These are phyloP conservation scores for Trichoderma orchidacearum DNA, from an alignment of 495 filamentous ascomycete genomes.

Conservation along the genomic window DNA sequence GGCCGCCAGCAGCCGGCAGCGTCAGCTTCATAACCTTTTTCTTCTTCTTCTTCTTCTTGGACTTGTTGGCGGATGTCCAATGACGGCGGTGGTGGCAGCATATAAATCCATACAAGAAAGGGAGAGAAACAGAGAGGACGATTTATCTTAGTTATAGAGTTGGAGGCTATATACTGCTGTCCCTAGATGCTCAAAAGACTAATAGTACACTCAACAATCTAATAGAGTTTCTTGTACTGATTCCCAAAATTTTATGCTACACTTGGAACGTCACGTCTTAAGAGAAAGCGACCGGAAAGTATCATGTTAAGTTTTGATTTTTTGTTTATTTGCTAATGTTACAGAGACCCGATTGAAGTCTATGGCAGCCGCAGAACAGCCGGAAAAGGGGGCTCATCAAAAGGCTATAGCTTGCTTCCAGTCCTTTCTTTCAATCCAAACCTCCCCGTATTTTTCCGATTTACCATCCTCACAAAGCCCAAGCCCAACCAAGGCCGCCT, in stretches of 20 bases:
- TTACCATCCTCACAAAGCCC: not conserved
- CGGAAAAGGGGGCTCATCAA: not conserved
- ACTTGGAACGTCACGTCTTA: no score
- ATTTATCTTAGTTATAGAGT: not conserved
- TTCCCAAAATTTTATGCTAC: no score
- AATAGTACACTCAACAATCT: no score
- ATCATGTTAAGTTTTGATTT: not conserved
- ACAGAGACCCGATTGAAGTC: not conserved
- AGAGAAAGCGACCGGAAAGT: no score
- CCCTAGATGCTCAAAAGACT: not conserved
- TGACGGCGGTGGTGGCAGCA: not conserved
- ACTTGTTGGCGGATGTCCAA: no score
- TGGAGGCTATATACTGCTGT: not conserved
- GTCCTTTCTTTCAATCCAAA: not conserved
- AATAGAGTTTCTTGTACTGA: not conserved
- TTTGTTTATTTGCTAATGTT: not conserved
- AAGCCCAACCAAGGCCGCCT: not conserved
- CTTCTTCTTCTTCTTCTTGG: not conserved
- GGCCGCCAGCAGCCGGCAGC: slow-evolving; percentile 6
- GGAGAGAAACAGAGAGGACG: not conserved
- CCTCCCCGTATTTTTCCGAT: not conserved
- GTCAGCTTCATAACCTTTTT: not conserved
- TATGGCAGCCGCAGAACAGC: not conserved
- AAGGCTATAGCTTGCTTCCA: not conserved
- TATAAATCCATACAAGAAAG: not conserved